These are phyloP conservation scores for Aspergillus sp. DNA, from an alignment of 2,329 filamentous ascomycete genomes.

Conservation along the genomic window DNA sequence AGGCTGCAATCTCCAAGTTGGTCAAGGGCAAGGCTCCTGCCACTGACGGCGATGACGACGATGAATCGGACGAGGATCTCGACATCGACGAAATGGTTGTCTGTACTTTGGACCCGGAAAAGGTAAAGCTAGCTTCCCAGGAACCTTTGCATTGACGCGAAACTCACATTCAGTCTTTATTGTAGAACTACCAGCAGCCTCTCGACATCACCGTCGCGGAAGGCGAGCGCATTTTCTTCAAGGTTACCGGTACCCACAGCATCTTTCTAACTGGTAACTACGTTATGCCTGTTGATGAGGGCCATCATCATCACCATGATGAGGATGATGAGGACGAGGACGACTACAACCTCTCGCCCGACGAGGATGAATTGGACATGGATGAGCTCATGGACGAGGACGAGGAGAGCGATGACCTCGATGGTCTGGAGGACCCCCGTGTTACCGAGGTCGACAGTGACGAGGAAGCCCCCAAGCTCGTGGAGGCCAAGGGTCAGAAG, in stretches of 20 bases:
- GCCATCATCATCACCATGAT: slow-evolving; percentile 33
- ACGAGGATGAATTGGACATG: slow-evolving; percentile 65
- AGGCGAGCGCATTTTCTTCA: slow-evolving; percentile 85
- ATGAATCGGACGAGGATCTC: slow-evolving; percentile 49
- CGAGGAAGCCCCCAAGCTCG: slow-evolving; percentile 53
- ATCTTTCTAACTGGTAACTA: slow-evolving; percentile 96
- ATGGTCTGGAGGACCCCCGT: slow-evolving; percentile 68
- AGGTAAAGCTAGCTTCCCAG: slow-evolving; percentile 50
- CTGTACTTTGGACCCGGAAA: slow-evolving; percentile 89
- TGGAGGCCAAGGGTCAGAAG: slow-evolving; percentile 22
- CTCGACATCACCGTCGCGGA: slow-evolving; percentile 88
- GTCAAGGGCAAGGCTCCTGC: slow-evolving; percentile 64
- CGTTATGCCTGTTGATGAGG: slow-evolving; percentile 61
- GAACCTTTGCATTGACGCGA: neutral
- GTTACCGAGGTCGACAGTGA: slow-evolving; percentile 76
- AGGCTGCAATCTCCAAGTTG: slow-evolving; percentile 46
- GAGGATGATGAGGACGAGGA: slow-evolving; percentile 56
- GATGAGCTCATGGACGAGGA: slow-evolving; percentile 46
- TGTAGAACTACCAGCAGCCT: slow-evolving; percentile 84
- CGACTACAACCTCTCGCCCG: slow-evolving; percentile 73
- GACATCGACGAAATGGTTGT: slow-evolving; percentile 84
- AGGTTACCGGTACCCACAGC: slow-evolving; percentile 79
- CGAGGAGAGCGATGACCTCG: slow-evolving; percentile 67
- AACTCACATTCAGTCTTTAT: neutral
- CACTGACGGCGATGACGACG: slow-evolving; percentile 53